phyloP scores from a whole-genome alignment of 2,329 filamentous ascomycete genomes.

The Verticillium nonalfalfae region DNA sequence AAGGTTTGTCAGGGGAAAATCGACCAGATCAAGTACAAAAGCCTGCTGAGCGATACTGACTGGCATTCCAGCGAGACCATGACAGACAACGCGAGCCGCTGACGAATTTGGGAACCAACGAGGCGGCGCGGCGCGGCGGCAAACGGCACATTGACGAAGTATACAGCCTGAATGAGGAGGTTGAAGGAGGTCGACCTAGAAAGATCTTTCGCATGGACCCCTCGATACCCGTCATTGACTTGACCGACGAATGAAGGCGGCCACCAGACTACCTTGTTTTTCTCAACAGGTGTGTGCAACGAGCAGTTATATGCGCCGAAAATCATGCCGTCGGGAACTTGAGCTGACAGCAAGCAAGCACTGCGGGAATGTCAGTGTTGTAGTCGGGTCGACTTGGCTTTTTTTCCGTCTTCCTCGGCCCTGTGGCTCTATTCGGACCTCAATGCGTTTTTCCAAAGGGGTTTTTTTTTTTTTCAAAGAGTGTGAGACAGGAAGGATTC shows the following conservation, averaged over 20 bases:
- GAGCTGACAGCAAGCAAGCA: no score
- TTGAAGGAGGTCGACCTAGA: neutral
- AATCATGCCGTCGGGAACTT: no score
- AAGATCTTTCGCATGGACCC: neutral
- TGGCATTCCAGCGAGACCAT: neutral
- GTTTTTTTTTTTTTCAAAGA: no score
- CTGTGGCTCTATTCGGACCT: no score
- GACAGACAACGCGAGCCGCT: slow-evolving; percentile 8
- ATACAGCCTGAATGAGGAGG: slow-evolving; percentile 18
- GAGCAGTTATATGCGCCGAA: no score
- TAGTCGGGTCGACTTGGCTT: no score
- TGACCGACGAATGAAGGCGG: neutral
- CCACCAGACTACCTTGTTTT: no score
- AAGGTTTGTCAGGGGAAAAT: slow-evolving; percentile 8
- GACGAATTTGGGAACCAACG: neutral
- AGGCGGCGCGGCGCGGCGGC: slow-evolving; percentile 3
- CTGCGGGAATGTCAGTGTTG: no score
- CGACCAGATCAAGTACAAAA: neutral
- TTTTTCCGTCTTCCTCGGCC: no score
- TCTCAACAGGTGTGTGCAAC: no score
- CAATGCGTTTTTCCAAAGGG: no score
- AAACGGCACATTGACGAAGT: slow-evolving; percentile 20
- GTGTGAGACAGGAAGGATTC: no score
- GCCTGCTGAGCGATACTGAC: neutral
- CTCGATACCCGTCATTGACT: neutral